These are phyloP conservation scores for Ustilago hordei DNA, from an alignment of 1,284 basidiomycete genomes.

Conservation along the genomic window DNA sequence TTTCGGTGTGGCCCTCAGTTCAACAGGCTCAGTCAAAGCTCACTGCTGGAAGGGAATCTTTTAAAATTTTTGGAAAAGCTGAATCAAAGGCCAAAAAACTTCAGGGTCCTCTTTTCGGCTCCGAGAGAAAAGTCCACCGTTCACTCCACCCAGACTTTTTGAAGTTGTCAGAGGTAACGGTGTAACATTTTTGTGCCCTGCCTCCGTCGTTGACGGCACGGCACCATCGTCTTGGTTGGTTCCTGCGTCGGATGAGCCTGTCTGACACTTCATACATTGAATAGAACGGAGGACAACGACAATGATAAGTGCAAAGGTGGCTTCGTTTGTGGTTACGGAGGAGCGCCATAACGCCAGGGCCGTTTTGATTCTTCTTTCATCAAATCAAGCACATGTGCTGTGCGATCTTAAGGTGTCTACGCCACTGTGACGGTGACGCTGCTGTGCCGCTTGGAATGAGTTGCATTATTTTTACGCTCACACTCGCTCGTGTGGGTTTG, in stretches of 20 bases:
- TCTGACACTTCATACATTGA: background rate
- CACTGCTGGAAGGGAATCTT: background rate
- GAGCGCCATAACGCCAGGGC: no score
- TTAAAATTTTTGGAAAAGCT: conserved; percentile 31
- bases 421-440: background rate
- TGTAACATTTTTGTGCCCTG: background rate
- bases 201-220: background rate
- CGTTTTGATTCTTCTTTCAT: no score
- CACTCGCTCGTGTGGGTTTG: conserved; percentile 11
- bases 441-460: background rate
- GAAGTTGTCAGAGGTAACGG: background rate
- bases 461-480: background rate
- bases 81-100: conserved; percentile 12
- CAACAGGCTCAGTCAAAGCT: conserved; percentile 13
- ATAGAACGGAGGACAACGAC: no score
- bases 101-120: conserved; percentile 23
- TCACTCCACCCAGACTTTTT: conserved; percentile 11
- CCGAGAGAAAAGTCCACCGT: conserved; percentile 8
- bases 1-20: background rate
- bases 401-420: background rate
- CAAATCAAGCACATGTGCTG: conserved; percentile 1
- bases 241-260: background rate
- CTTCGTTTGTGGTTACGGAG: no score
- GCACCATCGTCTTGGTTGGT: background rate
- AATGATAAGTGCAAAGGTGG: no score